phyloP scores from a whole-genome alignment of 2,329 filamentous ascomycete genomes.

The Pseudocercospora eumusae region DNA sequence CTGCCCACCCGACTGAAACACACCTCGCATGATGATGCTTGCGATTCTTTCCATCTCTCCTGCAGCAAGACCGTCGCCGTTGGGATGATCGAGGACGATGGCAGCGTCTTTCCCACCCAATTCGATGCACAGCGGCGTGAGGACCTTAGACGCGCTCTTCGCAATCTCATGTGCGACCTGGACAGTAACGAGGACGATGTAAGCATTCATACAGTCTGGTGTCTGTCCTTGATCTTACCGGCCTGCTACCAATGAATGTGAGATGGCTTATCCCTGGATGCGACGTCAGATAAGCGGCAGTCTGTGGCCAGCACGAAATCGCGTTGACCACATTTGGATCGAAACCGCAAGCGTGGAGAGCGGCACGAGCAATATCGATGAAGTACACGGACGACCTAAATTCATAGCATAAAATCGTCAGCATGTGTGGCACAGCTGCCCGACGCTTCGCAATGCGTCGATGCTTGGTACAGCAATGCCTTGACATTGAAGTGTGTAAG shows the following conservation, averaged over 20 bases:
- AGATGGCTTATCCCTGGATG: slow-evolving; percentile 83
- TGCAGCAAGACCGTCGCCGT: slow-evolving; percentile 47
- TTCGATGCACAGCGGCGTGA: slow-evolving; percentile 89
- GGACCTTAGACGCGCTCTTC: slow-evolving; percentile 75
- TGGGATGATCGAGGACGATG: slow-evolving; percentile 79
- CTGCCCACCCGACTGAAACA: slow-evolving; percentile 92
- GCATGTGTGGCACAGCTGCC: background rate
- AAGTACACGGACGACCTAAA: slow-evolving; percentile 72
- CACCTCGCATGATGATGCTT: slow-evolving; percentile 84
- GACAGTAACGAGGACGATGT: background rate
- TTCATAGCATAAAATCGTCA: background rate
- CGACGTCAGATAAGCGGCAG: slow-evolving; percentile 77
- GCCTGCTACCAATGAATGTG: slow-evolving; percentile 91
- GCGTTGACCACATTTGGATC: slow-evolving; percentile 79
- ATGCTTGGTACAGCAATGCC: background rate
- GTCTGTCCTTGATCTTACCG: slow-evolving; percentile 44
- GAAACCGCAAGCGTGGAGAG: slow-evolving; percentile 79
- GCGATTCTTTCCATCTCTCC: slow-evolving; percentile 67
- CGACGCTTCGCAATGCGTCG: background rate
- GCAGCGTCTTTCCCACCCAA: slow-evolving; percentile 94
- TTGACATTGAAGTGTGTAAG: background rate
- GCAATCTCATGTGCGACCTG: slow-evolving; percentile 79
- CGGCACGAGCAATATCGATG: slow-evolving; percentile 72
- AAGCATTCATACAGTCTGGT: background rate
- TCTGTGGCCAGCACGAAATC: slow-evolving; percentile 82